These are phyloP conservation scores for Ustilago cynodontis DNA, from an alignment of 1,284 basidiomycete species.

Conservation along the genomic window DNA sequence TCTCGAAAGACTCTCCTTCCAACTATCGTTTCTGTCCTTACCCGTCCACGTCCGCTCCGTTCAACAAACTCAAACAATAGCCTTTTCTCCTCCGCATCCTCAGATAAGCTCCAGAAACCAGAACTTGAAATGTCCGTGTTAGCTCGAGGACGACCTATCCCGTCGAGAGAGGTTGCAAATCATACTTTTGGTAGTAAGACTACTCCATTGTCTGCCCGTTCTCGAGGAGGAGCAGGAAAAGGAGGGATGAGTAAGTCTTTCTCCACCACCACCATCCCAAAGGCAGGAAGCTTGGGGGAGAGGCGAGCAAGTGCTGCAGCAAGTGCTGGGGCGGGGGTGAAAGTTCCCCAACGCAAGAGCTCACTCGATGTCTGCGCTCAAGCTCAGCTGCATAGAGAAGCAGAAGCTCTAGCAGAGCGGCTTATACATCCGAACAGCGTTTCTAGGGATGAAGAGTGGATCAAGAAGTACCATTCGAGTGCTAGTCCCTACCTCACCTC, in stretches of 20 bases:
- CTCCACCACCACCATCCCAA: slow-evolving; percentile 12
- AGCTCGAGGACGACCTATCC: slow-evolving; percentile 21
- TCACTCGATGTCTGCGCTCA: slow-evolving; percentile 28
- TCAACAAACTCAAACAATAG: slow-evolving; percentile 8
- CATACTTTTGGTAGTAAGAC: slow-evolving; percentile 14
- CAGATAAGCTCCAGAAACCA: slow-evolving; percentile 10
- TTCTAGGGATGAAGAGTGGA: slow-evolving; percentile 1
- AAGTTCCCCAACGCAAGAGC: slow-evolving; percentile 37
- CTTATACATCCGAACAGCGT: slow-evolving; percentile 23
- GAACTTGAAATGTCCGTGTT: background rate
- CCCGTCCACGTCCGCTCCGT: slow-evolving; percentile 24
- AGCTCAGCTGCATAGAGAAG: background rate
- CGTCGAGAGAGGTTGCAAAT: background rate
- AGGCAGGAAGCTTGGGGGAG: background rate
- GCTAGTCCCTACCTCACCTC: slow-evolving; percentile 12
- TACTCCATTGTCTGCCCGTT: background rate
- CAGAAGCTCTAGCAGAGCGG: background rate
- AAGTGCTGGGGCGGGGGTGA: background rate
- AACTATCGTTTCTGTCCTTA: slow-evolving; percentile 10
- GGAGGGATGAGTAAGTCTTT: slow-evolving; percentile 16
- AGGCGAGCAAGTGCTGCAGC: background rate
- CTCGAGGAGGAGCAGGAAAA: background rate
- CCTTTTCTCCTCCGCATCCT: slow-evolving; percentile 17
- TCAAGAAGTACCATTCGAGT: slow-evolving; percentile 15
- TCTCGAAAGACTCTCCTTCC: slow-evolving; percentile 10